These are phyloP conservation scores for Colletotrichum sansevieriae DNA, from an alignment of 2,329 filamentous ascomycete species.

Conservation along the genomic window DNA sequence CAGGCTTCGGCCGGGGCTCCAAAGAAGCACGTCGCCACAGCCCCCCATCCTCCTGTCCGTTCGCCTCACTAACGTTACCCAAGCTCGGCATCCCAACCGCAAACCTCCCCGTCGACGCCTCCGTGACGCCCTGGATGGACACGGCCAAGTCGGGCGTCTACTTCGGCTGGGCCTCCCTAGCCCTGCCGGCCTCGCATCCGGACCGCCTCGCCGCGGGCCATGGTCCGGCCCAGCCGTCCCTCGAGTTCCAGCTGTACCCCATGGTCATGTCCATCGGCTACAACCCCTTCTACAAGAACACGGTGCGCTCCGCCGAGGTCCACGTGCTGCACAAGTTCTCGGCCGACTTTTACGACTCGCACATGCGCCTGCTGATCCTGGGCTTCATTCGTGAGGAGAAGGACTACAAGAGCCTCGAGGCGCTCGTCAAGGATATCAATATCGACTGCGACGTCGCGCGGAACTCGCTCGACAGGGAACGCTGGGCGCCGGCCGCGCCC, in stretches of 20 bases:
- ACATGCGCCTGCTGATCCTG: conserved; percentile 83
- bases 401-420: conserved; percentile 88
- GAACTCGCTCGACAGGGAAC: conserved; percentile 75
- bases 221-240: conserved; percentile 46
- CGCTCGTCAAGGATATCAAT: conserved; percentile 87
- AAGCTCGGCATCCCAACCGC: conserved; percentile 96
- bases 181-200: conserved; percentile 65
- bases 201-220: conserved; percentile 48
- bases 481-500: conserved; percentile 65
- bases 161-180: conserved; percentile 89
- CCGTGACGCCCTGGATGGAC: conserved; percentile 70
- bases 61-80: conserved; percentile 21
- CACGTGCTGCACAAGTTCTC: conserved; percentile 85
- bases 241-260: conserved; percentile 69
- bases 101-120: conserved; percentile 83
- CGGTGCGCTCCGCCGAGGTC: conserved; percentile 86
- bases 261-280: conserved; percentile 97
- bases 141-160: conserved; percentile 85
- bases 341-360: conserved; percentile 86
- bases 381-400: conserved; percentile 92
- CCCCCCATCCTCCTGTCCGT: not conserved
- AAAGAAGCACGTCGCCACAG: conserved; percentile 75
- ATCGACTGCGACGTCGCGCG: conserved; percentile 88
- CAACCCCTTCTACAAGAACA: conserved; percentile 98
- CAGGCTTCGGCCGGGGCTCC: conserved; percentile 92